These are phyloP conservation scores for Colletotrichum sp. DNA, from an alignment of 2,329 filamentous ascomycete species.

Conservation along the genomic window DNA sequence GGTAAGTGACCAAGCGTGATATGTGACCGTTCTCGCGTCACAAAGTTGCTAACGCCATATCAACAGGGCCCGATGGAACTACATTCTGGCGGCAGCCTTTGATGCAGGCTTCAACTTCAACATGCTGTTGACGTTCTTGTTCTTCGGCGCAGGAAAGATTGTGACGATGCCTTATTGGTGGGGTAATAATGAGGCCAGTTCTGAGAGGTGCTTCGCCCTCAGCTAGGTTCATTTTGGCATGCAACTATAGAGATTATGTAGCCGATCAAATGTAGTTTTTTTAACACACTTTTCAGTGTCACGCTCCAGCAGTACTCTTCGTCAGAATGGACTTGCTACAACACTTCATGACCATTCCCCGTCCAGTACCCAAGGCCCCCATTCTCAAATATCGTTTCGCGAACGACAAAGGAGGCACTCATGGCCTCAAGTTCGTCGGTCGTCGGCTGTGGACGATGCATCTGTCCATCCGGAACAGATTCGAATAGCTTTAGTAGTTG, in stretches of 20 bases:
- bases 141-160: conserved; percentile 58
- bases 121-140: conserved; percentile 65
- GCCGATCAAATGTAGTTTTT: background rate
- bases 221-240: background rate
- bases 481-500: background rate
- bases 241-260: background rate
- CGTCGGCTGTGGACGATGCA: background rate
- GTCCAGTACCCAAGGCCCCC: background rate
- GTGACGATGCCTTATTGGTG: conserved; percentile 68
- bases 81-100: conserved; percentile 64
- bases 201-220: conserved; percentile 64
- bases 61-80: conserved; percentile 57
- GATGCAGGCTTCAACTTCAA: conserved; percentile 68
- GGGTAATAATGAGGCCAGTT: conserved; percentile 60
- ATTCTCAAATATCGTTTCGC: background rate
- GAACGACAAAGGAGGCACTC: background rate
- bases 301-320: background rate
- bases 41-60: background rate
- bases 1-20: conserved; percentile 31
- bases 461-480: background rate
- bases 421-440: background rate
- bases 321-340: background rate
- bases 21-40: background rate
- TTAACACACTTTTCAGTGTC: background rate
- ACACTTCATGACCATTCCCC: background rate